phyloP scores from a whole-genome alignment of 2,329 filamentous ascomycete genomes.

The Hymenoscyphus infarciens region DNA sequence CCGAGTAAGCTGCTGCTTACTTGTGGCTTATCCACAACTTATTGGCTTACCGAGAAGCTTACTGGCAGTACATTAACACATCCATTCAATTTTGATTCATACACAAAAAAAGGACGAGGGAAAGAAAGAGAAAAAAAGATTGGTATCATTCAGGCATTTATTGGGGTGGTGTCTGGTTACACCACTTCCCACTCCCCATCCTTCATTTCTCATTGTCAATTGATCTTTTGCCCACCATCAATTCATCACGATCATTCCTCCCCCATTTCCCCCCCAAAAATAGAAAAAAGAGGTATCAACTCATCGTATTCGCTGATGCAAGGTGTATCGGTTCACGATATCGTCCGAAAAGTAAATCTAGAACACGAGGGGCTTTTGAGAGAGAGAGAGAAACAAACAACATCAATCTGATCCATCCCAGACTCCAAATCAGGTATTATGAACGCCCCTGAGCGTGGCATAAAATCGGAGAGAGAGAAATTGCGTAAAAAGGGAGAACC shows the following conservation, averaged over 20 bases:
- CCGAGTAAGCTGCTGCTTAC: too few species aligned
- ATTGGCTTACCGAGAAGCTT: too few species aligned
- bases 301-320: constrained; percentile 25
- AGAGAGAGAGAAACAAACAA: constrained; percentile 27
- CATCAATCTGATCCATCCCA: constrained; percentile 20
- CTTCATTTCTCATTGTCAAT: not conserved
- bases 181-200: not conserved
- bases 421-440: constrained; percentile 25
- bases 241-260: constrained; percentile 10
- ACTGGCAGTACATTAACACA: too few species aligned
- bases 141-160: constrained; percentile 6
- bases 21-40: too few species aligned
- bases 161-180: constrained; percentile 4
- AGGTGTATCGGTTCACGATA: constrained; percentile 28
- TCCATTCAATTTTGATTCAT: not conserved
- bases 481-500: constrained; percentile 20
- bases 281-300: constrained; percentile 25
- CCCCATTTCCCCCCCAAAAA: constrained; percentile 18
- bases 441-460: constrained; percentile 22
- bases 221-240: constrained; percentile 5
- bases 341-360: constrained; percentile 31
- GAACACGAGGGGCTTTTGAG: constrained; percentile 30
- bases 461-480: constrained; percentile 20
- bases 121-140: not conserved
- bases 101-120: not conserved